Evolutionary conservation across 1,284 basidiomycete genomes (phyloP), one percentile per base, ranked within the genome.

Genomic region (Ustanciosporium gigantosporum): DNA sequence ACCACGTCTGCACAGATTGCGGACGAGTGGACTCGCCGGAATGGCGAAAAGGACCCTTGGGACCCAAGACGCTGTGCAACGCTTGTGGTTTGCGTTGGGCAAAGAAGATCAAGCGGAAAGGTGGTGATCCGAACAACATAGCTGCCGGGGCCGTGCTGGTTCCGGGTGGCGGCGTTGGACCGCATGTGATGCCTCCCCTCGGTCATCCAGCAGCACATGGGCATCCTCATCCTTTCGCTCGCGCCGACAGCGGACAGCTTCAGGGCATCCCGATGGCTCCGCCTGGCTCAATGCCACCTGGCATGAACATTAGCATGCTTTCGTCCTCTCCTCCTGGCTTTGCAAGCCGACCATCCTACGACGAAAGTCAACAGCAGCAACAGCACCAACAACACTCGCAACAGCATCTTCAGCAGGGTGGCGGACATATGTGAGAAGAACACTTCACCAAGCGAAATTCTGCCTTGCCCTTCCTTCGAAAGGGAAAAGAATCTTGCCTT

Each of bases 21-120:
- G 73, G 73, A 1, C 59, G 68, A 16, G 67, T 72, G 32, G 70
- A 74, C 29, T 76, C 73, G 27, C 73, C 73, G 21, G 73, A 76
- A 50, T 76, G 73, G 73, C 64, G 73, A 24, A 74, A 74, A 49
- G 73, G 73, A 11, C 73, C 73, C 4, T 37, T 69, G 34, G 73
- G 73, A 4, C 73, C 71, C 41, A 68, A 71, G 53, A 74, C 65
- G 42, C 48, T 68, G 16, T 73, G 66, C 49, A 72, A 74, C 41
- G 73, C 73, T 16, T 76, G 73, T 41, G 73, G 73, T 39, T 52
- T 76, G 45, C 70, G 73, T 31, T 76, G 66, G 59, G 71, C 73
- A 27, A 76, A 76, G 48, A 73, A 70, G 53, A 59, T 71, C 46
- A 76, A 73, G 59, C 62, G 67, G 34, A 68, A 64, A 23, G 66